Conservation (phyloP, 768 basidiomycete genomes). For the Amanita inopinata region DNA sequence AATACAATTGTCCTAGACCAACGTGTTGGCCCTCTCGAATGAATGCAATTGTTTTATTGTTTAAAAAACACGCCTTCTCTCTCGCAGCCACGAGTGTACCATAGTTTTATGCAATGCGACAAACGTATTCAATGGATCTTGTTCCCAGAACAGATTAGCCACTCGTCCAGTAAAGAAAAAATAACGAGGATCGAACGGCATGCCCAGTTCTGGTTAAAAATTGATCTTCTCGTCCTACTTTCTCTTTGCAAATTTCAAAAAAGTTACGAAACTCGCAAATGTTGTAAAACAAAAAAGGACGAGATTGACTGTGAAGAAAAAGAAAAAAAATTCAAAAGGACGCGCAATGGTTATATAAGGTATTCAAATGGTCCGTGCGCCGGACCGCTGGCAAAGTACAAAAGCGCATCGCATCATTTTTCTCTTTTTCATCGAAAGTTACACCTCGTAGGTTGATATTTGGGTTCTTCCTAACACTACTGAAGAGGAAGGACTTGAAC, state of each 20-base stretch:
- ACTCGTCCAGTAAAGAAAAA: constrained; percentile 33
- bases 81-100: constrained; percentile 1
- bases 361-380: constrained; percentile 23
- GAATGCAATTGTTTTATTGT: neutral
- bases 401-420: constrained; percentile 11
- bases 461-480: constrained; percentile 37
- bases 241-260: constrained; percentile 9
- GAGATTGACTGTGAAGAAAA: constrained; percentile 24
- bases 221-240: constrained; percentile 40
- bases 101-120: constrained; percentile 1
- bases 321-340: constrained; percentile 13
- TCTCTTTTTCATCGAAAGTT: constrained; percentile 44
- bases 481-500: constrained; percentile 44
- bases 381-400: constrained; percentile 9
- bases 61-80: neutral
- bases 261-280: constrained; percentile 12
- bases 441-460: constrained; percentile 65
- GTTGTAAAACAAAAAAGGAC: constrained; percentile 12
- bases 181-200: constrained; percentile 47
- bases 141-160: constrained; percentile 70
- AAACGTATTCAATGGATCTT: constrained; percentile 15
- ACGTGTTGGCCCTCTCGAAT: neutral
- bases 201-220: constrained; percentile 51
- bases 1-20: too few species aligned
- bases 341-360: constrained; percentile 13